Evolutionary conservation across 164 flowering plant species (phyloP).

Genomic region (Tetracentron sinense): DNA sequence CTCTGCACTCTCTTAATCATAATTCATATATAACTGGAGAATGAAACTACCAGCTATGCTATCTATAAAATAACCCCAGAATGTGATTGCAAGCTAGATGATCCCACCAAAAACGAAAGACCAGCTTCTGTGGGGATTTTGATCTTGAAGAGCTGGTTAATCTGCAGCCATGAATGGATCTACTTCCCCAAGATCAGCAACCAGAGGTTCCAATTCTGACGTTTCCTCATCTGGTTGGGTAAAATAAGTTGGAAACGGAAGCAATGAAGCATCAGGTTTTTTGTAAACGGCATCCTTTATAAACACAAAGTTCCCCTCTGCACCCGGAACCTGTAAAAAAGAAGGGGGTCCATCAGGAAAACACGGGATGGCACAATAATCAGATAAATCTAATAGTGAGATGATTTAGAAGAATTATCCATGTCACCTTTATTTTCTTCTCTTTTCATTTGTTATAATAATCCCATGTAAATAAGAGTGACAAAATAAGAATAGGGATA

Average conservation of each 20-base stretch:
- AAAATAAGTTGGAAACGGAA: conserved; percentile 91
- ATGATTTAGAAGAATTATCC: not conserved
- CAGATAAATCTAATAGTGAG: not conserved
- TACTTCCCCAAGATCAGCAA: conserved; percentile 86
- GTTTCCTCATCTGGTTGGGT: conserved; percentile 56
- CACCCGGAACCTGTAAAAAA: conserved; percentile 80
- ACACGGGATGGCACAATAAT: not conserved
- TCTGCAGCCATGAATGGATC: conserved; percentile 97
- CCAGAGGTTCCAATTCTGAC: conserved; percentile 50
- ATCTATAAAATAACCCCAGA: not conserved
- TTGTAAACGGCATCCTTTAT: conserved; percentile 81
- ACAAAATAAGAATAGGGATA: not conserved
- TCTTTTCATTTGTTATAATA: not conserved
- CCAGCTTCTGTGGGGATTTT: conserved; percentile 2
- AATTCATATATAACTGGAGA: conserved; percentile 1
- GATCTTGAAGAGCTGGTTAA: conserved; percentile 19
- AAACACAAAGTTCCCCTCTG: conserved; percentile 87
- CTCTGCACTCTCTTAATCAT: not conserved
- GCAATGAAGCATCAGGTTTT: conserved; percentile 65
- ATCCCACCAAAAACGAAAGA: conserved; percentile 3
- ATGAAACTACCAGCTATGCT: not conserved
- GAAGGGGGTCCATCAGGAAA: not conserved
- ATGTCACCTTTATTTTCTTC: not conserved
- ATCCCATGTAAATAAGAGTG: not conserved
- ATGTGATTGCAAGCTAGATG: conserved; percentile 5